A percentile compares a stretch with the other conserved stretches of the same genome.
Evolutionary conservation across 108 stramenopile species (phyloP).

Genomic region (Licmophora abbreviata): DNA sequence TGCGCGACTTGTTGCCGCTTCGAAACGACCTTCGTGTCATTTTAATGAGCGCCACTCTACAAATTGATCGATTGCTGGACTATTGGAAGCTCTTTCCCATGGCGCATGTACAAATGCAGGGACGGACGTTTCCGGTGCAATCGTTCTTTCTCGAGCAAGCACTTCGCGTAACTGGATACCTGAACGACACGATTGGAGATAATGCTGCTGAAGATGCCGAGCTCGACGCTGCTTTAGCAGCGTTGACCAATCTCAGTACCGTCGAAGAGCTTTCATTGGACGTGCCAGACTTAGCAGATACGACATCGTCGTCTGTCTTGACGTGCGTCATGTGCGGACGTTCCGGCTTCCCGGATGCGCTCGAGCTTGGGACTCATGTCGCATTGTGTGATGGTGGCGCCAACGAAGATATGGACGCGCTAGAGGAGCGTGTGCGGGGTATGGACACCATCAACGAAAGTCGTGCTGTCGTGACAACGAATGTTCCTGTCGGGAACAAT

Average conservation of each 20-base stretch:
- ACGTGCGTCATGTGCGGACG: slow-evolving; percentile 57
- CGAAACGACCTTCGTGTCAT: slow-evolving; percentile 62
- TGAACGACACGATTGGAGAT: slow-evolving; percentile 19
- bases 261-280: background rate
- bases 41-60: slow-evolving; percentile 72
- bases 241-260: slow-evolving; percentile 7
- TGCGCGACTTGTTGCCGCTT: slow-evolving; percentile 64
- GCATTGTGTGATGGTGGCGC: slow-evolving; percentile 46
- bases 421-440: slow-evolving; percentile 18
- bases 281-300: too few relatives aligned
- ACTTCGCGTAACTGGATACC: slow-evolving; percentile 49
- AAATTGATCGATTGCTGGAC: slow-evolving; percentile 42
- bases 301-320: too few relatives aligned
- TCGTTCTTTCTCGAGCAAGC: slow-evolving; percentile 73
- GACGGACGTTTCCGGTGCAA: slow-evolving; percentile 74
- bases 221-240: slow-evolving; percentile 37
- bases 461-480: background rate
- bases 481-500: background rate
- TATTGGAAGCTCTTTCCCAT: slow-evolving; percentile 48
- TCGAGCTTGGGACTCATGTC: slow-evolving; percentile 53
- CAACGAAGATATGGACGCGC: slow-evolving; percentile 19
- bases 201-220: slow-evolving; percentile 26
- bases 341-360: slow-evolving; percentile 30
- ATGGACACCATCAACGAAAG: slow-evolving; percentile 10
- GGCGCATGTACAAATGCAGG: slow-evolving; percentile 69